Evolutionary conservation across 2,329 filamentous ascomycete species (phyloP).

Genomic region (Orbilia javanica): DNA sequence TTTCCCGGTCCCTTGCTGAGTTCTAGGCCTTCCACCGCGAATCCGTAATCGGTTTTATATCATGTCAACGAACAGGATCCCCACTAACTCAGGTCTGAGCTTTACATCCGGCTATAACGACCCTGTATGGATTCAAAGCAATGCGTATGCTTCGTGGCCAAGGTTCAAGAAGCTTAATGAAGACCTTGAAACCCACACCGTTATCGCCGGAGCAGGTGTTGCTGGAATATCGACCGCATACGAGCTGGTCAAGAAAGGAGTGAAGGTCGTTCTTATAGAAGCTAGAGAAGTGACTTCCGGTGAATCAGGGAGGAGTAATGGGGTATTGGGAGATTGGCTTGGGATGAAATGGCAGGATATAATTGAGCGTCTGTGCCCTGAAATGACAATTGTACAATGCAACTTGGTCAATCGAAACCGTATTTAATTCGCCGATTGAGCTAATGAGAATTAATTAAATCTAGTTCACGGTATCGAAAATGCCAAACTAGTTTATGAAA

Average conservation of each 20-base stretch:
- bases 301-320: constrained; percentile 70
- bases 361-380: constrained; percentile 64
- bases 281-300: constrained; percentile 70
- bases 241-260: constrained; percentile 69
- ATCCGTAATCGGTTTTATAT: not conserved
- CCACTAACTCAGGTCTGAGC: constrained; percentile 50
- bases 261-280: constrained; percentile 70
- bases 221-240: constrained; percentile 70
- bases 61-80: not conserved
- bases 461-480: constrained; percentile 68
- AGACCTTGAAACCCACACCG: constrained; percentile 68
- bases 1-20: too few relatives aligned
- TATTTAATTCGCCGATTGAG: not conserved
- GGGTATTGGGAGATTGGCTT: constrained; percentile 70
- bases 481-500: constrained; percentile 69
- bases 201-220: constrained; percentile 70
- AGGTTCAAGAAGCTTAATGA: constrained; percentile 66
- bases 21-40: too few relatives aligned
- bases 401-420: not conserved
- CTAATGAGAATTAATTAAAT: not conserved
- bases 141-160: constrained; percentile 68
- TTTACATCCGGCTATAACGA: constrained; percentile 69
- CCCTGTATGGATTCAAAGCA: constrained; percentile 70
- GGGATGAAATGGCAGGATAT: constrained; percentile 71
- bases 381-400: too few relatives aligned